Evolutionary conservation across 441 rosid species (phyloP).

Genomic region (Adansonia madagascariensis): DNA sequence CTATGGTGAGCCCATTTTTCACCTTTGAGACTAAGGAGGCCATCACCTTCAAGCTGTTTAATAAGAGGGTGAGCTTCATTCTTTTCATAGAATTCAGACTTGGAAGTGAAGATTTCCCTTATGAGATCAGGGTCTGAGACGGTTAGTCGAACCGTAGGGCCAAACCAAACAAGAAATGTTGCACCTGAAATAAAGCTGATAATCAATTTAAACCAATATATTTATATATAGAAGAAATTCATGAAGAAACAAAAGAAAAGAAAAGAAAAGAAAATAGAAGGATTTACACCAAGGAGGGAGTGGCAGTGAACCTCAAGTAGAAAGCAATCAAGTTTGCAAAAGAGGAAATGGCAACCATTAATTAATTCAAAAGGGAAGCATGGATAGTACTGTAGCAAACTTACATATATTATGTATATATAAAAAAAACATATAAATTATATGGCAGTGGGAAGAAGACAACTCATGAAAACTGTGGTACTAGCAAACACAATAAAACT

Average conservation of each 20-base stretch:
- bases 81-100: conserved; percentile 79
- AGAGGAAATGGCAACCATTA: conserved; percentile 45
- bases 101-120: conserved; percentile 78
- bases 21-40: conserved; percentile 88
- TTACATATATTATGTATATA: conserved; percentile 25
- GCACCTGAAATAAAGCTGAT: conserved; percentile 51
- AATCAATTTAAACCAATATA: background rate
- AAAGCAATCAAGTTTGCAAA: conserved; percentile 58
- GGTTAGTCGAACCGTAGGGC: conserved; percentile 85
- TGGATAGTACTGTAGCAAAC: conserved; percentile 53
- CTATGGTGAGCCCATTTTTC: conserved; percentile 95
- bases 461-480: conserved; percentile 37
- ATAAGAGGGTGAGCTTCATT: conserved; percentile 89
- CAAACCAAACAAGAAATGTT: conserved; percentile 95
- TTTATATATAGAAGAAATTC: background rate
- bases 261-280: background rate
- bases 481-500: conserved; percentile 37
- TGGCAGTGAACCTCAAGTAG: conserved; percentile 53
- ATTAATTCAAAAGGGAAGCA: conserved; percentile 42
- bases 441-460: conserved; percentile 40
- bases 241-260: background rate
- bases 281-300: conserved; percentile 42
- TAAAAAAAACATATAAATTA: background rate
- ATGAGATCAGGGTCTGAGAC: conserved; percentile 92
- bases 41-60: conserved; percentile 93